Conservation (phyloP, 768 basidiomycete species). For the Lepiota brunneoincarnata region DNA sequence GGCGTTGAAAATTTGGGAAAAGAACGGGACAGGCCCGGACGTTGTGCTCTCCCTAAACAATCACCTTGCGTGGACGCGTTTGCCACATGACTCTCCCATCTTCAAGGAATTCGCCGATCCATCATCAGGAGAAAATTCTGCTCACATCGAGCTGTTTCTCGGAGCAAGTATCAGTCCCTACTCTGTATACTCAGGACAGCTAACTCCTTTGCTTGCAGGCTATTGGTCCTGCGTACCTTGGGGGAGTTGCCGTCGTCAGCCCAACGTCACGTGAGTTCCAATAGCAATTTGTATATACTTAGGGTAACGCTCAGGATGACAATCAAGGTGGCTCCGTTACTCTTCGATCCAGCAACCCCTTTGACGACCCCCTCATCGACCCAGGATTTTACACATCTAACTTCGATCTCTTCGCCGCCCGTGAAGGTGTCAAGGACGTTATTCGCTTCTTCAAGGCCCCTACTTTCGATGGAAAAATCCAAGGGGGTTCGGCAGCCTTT, state of each 20-base stretch:
- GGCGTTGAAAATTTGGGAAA: slow-evolving; percentile 14
- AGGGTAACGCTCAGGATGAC: neutral
- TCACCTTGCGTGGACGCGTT: slow-evolving; percentile 6
- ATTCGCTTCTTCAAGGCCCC: slow-evolving; percentile 19
- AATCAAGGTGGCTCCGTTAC: slow-evolving; percentile 15
- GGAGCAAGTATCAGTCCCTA: neutral
- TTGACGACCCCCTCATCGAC: slow-evolving; percentile 43
- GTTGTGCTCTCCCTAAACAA: neutral
- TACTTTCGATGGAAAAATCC: slow-evolving; percentile 13
- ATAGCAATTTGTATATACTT: neutral
- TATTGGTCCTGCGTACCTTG: slow-evolving; percentile 15
- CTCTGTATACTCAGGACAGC: neutral
- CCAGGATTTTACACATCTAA: slow-evolving; percentile 25
- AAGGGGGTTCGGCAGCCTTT: slow-evolving; percentile 3
- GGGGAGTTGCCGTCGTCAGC: slow-evolving; percentile 19
- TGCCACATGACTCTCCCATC: slow-evolving; percentile 1
- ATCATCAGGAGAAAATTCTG: slow-evolving; percentile 2
- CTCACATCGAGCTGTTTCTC: slow-evolving; percentile 7
- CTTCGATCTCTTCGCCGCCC: slow-evolving; percentile 21
- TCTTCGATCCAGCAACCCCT: slow-evolving; percentile 39
- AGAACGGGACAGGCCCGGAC: slow-evolving; percentile 14
- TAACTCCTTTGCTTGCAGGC: slow-evolving; percentile 5
- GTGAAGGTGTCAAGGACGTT: slow-evolving; percentile 17
- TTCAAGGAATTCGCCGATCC: slow-evolving; percentile 12
- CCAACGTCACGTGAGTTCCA: slow-evolving; percentile 23